Evolutionary conservation across 352 stramenopile genomes (phyloP).

Genomic region (Phytophthora pseudosyringae): DNA sequence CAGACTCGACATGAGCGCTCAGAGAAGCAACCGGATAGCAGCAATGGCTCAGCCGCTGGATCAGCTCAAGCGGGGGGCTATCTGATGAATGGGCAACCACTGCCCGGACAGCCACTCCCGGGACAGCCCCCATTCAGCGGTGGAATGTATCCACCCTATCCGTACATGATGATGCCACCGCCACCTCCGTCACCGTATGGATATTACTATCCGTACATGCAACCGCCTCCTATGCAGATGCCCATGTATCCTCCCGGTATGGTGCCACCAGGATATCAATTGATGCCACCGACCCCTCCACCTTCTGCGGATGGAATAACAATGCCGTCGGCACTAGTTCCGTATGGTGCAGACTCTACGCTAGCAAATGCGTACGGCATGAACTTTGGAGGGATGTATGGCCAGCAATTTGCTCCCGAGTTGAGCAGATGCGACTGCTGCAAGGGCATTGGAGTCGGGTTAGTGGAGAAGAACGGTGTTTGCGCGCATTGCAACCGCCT

Average conservation of each 20-base stretch:
- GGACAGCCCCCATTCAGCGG: constrained; percentile 24
- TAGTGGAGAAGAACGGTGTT: constrained; percentile 76
- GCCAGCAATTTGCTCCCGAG: constrained; percentile 30
- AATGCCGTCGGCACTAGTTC: constrained; percentile 40
- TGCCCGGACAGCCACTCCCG: constrained; percentile 7
- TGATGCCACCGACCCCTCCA: constrained; percentile 23
- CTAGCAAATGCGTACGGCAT: constrained; percentile 22
- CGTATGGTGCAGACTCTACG: constrained; percentile 38
- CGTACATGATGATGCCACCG: constrained; percentile 45
- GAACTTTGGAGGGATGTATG: constrained; percentile 20
- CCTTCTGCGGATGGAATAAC: constrained; percentile 27
- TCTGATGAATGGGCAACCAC: constrained; percentile 21
- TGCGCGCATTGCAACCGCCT: constrained; percentile 77
- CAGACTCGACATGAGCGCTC: not conserved
- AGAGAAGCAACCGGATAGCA: constrained; percentile 7
- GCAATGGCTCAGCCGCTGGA: constrained; percentile 5
- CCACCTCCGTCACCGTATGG: constrained; percentile 38
- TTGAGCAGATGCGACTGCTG: constrained; percentile 64
- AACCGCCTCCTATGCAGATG: constrained; percentile 32
- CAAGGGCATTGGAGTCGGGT: constrained; percentile 52
- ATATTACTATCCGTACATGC: constrained; percentile 53
- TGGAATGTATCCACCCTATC: constrained; percentile 44
- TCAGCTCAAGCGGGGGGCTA: constrained; percentile 8
- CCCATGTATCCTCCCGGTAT: constrained; percentile 39
- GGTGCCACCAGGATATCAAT: constrained; percentile 34